phyloP scores from a whole-genome alignment of 2,329 filamentous ascomycete genomes.

The Diaporthe sp. region DNA sequence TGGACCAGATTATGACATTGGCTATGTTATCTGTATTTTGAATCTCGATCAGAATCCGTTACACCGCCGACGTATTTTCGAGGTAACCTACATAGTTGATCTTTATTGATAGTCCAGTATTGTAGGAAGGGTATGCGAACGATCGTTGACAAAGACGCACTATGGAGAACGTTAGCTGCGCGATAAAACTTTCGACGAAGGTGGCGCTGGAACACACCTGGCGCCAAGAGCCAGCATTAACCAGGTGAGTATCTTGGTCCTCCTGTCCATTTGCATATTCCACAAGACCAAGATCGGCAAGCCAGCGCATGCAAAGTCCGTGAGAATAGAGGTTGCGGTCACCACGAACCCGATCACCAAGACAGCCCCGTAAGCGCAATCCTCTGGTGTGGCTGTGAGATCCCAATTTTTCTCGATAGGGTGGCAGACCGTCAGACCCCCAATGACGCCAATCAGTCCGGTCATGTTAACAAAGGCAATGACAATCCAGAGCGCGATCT shows the following conservation, averaged over 20 bases:
- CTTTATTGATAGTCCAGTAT: neutral
- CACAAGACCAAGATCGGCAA: conserved; percentile 6
- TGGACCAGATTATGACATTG: neutral
- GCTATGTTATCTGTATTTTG: neutral
- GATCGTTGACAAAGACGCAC: neutral
- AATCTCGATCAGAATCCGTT: neutral
- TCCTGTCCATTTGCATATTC: conserved; percentile 26
- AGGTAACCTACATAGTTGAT: conserved; percentile 19
- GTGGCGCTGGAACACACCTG: neutral
- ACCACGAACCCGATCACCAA: conserved; percentile 5
- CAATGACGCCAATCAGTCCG: neutral
- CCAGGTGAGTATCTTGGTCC: conserved; percentile 11
- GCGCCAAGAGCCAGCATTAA: conserved; percentile 7
- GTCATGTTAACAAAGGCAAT: neutral
- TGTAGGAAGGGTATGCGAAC: neutral
- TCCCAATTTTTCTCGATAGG: conserved; percentile 21
- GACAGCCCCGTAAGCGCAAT: neutral
- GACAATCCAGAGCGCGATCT: neutral
- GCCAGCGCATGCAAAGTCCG: neutral
- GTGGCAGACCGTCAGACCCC: conserved; percentile 1
- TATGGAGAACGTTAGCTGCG: neutral
- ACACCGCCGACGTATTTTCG: no score
- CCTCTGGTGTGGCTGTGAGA: neutral
- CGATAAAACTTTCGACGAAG: accelerated
- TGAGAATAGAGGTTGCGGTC: conserved; percentile 8